Percentiles rank a stretch among this genome's conserved stretches.
phyloP scores from a whole-genome alignment of 2,329 filamentous ascomycete species.

The Mollisia scopiformis region DNA sequence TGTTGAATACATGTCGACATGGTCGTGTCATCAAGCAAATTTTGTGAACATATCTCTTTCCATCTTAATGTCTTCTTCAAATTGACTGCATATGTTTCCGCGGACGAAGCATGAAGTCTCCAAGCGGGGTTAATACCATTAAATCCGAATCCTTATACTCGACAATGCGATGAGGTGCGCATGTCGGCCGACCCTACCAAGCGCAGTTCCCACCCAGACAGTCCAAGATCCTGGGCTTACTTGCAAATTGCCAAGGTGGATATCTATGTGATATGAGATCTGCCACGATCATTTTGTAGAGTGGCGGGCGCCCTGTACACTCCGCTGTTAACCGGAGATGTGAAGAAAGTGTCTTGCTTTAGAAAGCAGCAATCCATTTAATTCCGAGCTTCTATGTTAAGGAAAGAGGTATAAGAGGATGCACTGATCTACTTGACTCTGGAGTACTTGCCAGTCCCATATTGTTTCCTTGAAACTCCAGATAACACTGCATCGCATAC shows the following conservation, averaged over 20 bases:
- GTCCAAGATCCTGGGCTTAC: neutral
- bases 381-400: neutral
- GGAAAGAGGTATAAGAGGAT: neutral
- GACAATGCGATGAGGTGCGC: neutral
- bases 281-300: too few relatives aligned
- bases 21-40: too few relatives aligned
- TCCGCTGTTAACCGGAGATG: neutral
- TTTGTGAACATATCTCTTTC: too few relatives aligned
- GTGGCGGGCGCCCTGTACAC: too few relatives aligned
- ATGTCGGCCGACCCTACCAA: neutral
- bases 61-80: too few relatives aligned
- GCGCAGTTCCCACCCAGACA: neutral
- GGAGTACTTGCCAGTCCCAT: neutral
- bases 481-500: neutral
- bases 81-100: too few relatives aligned
- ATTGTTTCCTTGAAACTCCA: neutral
- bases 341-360: neutral
- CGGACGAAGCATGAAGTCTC: too few relatives aligned
- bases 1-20: too few relatives aligned
- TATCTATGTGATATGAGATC: too few relatives aligned
- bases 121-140: neutral
- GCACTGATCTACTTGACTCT: neutral
- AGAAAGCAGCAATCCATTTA: neutral
- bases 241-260: neutral
- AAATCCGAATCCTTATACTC: neutral